Evolutionary conservation across 1,284 basidiomycete genomes (phyloP), one percentile per base, ranked within the genome.

Genomic region (Ganoderma boninense): DNA sequence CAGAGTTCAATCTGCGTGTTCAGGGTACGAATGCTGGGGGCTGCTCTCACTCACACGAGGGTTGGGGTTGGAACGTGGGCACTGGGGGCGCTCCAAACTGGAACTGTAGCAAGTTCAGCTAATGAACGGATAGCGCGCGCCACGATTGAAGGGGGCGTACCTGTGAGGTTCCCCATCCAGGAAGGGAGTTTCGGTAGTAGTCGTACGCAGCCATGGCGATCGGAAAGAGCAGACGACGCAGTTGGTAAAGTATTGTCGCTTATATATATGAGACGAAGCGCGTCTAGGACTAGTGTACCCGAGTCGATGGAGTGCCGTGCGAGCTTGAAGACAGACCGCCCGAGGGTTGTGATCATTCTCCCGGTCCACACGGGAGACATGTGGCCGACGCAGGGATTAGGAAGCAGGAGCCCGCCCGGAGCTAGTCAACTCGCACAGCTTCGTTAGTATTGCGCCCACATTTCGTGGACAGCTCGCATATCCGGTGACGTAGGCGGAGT

Each of bases 31-130:
- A 54, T 65, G 54, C 75, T 75, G 71, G 67, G 75, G 73, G 62
- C 57, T 20, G 6, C 7, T 38, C 10, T 32, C 29, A 70, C 83
- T 74, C 73, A 88, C 90, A 90, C 64, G 84, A 82, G 44, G 89
- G 83, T 69, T 88, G 87, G 5, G 90, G 88, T 73, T 90, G 89
- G 76, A 89, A 90, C 52, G 75, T 78, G 13, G 89, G 87, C 32
- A 83, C 74, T 0, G 88, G 87, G 32, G 89, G 88, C 20, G 85
- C 80, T 26, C 82, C 82, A 69, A 90, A 87, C 74, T 87, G 86
- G 74, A 86, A 85, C 85, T 88, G 40, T 3, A 26, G 26, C 18
- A 4, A 59, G 35, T 13, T 23, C 3, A 8, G 38, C n/a, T n/a
- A n/a, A n/a, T n/a, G n/a, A n/a, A n/a, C n/a, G n/a, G n/a, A n/a